Base-by-base conservation (phyloP, 306 rosid species). In the Coriaria nepalensis region DNA sequence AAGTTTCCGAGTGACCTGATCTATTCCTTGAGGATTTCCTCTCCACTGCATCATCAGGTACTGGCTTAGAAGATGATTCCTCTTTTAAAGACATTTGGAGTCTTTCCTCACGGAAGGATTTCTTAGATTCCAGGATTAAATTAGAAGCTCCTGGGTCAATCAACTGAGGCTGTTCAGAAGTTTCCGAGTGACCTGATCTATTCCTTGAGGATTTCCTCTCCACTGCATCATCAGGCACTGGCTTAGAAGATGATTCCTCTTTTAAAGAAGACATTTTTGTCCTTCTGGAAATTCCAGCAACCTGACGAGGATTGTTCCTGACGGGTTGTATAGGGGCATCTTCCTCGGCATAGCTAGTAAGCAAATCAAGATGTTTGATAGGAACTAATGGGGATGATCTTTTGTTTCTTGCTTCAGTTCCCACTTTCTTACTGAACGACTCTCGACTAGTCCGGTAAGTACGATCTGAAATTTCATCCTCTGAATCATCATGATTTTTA, bases 231-330 rank as follows among this genome's bases (percentile, higher is more conserved):
- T 36, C 45, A 9, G 53, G 37, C 6, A 32, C 9, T 45, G 52
- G 37, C 36, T 13, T 53, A 7, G 60, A 15, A 38, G 47, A 29
- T 11, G 46, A 59, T 41, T 72, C 64, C 43, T 33, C 45, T 13
- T 52, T 53, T 53, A 67, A 8, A 59, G 93, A 40, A 63, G 78
- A 45, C 8, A 65, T 55, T 20, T 65, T 69, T 34, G 86, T 79
- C 62, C 98, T 82, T 59, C 74, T 65, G 47, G 98, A 79, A 37
- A 71, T 11, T 57, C 65, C 79, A 63, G 69, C 4, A 48, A 49
- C 68, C 50, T 63, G 87, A 39, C 54, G 71, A 7, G 67, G 47
- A 43, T 55, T 53, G 38, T 56, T 60, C 10, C 49, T 55, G 63
- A 72, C 50, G 45, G 50, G 64, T 66, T 56, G 75, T 64, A 37